Evolutionary conservation across 2,329 filamentous ascomycete genomes (phyloP).

Genomic region (Fusarium armeniacum): DNA sequence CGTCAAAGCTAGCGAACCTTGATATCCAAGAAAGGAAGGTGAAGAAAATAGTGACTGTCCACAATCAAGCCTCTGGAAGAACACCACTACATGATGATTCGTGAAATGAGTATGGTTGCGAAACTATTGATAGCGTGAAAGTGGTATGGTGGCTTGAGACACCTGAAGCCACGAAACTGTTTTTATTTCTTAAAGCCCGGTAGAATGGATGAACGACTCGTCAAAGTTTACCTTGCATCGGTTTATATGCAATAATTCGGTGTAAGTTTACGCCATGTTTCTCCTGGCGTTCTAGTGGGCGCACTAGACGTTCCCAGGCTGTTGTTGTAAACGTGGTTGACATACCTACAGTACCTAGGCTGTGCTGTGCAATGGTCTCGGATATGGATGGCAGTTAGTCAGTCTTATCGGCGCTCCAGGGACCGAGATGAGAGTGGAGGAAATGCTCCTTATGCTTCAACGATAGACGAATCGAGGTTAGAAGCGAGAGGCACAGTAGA

Average conservation of each 20-base stretch:
- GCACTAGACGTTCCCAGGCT: conserved; percentile 9
- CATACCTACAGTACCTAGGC: too few relatives aligned
- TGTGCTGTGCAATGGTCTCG: neutral
- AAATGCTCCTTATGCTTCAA: neutral
- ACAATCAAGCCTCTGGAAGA: conserved; percentile 9
- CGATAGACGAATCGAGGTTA: neutral
- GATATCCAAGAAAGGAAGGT: conserved; percentile 40
- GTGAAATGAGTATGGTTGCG: conserved; percentile 18
- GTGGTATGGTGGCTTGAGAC: conserved; percentile 19
- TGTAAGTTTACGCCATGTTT: conserved; percentile 30
- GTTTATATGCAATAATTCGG: conserved; percentile 2
- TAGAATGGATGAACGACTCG: conserved; percentile 15
- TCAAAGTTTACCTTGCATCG: conserved; percentile 10
- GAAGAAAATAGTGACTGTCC: conserved; percentile 15
- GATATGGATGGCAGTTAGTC: neutral
- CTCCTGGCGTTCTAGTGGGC: conserved; percentile 35
- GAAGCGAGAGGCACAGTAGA: neutral
- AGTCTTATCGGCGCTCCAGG: neutral
- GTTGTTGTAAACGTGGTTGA: neutral
- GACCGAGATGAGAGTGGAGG: neutral
- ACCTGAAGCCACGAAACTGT: conserved; percentile 22
- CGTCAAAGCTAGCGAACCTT: conserved; percentile 11
- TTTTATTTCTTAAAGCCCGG: neutral
- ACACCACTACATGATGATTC: conserved; percentile 8
- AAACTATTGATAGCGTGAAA: conserved; percentile 9